Conservation (phyloP, 2,329 filamentous ascomycete species). For the Cylindrodendrum hubeiense region DNA sequence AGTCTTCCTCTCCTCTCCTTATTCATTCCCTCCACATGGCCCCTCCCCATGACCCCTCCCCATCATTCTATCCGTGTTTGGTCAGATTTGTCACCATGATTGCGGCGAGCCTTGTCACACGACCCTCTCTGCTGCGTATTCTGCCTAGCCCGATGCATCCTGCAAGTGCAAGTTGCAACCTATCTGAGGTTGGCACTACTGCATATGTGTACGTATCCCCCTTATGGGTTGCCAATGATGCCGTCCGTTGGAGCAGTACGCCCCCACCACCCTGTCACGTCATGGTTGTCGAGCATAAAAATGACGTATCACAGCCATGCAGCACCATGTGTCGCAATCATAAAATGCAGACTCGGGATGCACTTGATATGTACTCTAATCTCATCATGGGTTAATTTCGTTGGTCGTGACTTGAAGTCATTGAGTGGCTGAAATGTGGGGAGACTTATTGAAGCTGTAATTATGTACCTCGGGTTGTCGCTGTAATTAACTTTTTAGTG, state of each 20-base stretch:
- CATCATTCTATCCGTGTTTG: neutral
- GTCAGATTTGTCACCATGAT: neutral
- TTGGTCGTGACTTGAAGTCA: neutral
- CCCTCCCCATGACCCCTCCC: neutral
- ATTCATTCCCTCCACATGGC: neutral
- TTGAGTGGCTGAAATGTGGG: neutral
- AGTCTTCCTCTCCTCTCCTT: neutral
- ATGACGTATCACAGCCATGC: neutral
- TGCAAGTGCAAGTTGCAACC: too few species aligned
- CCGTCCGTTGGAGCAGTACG: too few species aligned
- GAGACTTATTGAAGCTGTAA: neutral
- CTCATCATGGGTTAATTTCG: neutral
- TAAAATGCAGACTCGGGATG: neutral
- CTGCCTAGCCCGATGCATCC: too few species aligned
- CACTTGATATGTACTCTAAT: neutral
- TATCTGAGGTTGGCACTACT: too few species aligned
- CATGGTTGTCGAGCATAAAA: neutral
- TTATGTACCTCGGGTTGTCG: neutral
- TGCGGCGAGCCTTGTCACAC: neutral
- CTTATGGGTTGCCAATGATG: neutral
- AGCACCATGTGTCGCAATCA: neutral
- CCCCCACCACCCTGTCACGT: too few species aligned
- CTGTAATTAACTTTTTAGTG: neutral
- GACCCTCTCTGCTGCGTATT: neutral
- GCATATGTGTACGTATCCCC: neutral